These are phyloP conservation scores for Alternaria alternata DNA, from an alignment of 2,329 filamentous ascomycete species.

Conservation along the genomic window DNA sequence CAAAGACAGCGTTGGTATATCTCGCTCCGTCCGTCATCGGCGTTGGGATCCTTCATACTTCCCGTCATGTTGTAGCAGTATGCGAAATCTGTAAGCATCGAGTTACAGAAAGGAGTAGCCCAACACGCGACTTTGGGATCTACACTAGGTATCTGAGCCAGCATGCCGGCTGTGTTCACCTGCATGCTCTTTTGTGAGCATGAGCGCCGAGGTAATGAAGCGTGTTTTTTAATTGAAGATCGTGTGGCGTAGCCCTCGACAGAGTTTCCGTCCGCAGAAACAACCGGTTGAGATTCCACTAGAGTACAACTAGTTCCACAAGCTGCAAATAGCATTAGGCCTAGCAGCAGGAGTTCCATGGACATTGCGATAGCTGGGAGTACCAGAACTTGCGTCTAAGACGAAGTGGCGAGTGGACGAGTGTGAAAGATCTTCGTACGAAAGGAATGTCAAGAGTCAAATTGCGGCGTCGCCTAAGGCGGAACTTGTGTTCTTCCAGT, in stretches of 20 bases:
- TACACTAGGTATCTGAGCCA: background rate
- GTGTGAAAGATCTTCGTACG: background rate
- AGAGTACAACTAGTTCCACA: background rate
- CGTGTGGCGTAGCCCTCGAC: background rate
- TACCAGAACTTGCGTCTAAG: background rate
- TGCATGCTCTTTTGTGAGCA: background rate
- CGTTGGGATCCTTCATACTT: background rate
- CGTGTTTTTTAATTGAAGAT: background rate
- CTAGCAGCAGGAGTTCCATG: background rate
- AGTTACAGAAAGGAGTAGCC: background rate
- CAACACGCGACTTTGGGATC: slow-evolving; percentile 3
- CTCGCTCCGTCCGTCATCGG: slow-evolving; percentile 1
- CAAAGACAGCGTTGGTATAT: slow-evolving; percentile 4
- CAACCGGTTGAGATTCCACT: background rate
- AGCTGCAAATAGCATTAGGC: background rate
- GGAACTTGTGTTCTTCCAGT: background rate
- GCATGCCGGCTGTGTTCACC: background rate
- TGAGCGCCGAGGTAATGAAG: background rate
- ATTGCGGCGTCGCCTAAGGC: background rate
- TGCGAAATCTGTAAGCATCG: background rate
- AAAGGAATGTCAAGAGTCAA: background rate
- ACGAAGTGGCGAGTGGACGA: background rate
- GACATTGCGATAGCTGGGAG: background rate
- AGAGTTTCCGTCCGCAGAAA: background rate
- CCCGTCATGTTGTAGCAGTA: background rate